Percentiles rank a stretch among this genome's conserved stretches.
phyloP scores from a whole-genome alignment of 495 filamentous ascomycete genomes.

The Aspergillus indologenus region DNA sequence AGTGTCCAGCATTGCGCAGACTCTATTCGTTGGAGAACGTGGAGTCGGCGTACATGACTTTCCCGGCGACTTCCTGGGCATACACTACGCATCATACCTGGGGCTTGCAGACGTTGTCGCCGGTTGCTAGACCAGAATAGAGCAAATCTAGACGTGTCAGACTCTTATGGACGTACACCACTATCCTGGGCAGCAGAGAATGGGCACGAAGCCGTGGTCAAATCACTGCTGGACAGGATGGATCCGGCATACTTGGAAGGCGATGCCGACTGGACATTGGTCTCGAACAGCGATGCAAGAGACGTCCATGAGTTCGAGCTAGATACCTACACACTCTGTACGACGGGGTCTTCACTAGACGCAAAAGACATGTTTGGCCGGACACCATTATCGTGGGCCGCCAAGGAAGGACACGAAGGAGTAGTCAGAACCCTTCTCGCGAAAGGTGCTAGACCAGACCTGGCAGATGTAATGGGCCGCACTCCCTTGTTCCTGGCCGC shows the following conservation, averaged over 20 bases:
- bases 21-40: too few species aligned
- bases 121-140: too few species aligned
- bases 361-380: background rate
- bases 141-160: too few species aligned
- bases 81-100: too few species aligned
- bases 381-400: background rate
- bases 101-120: too few species aligned
- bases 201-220: too few species aligned
- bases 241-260: too few species aligned
- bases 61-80: too few species aligned
- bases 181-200: too few species aligned
- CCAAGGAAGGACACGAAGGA: background rate
- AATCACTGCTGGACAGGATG: too few species aligned
- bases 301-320: background rate
- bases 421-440: background rate
- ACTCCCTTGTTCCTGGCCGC: background rate
- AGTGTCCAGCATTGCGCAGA: too few species aligned
- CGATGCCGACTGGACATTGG: background rate
- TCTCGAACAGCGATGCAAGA: background rate
- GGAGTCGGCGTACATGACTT: too few species aligned
- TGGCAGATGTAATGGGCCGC: background rate
- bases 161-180: constrained; percentile 7
- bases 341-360: background rate
- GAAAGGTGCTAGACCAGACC: background rate
- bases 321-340: background rate